Conservation (phyloP, 225 moss, liverwort and hornwort species). For the Pleurozium schreberi region DNA sequence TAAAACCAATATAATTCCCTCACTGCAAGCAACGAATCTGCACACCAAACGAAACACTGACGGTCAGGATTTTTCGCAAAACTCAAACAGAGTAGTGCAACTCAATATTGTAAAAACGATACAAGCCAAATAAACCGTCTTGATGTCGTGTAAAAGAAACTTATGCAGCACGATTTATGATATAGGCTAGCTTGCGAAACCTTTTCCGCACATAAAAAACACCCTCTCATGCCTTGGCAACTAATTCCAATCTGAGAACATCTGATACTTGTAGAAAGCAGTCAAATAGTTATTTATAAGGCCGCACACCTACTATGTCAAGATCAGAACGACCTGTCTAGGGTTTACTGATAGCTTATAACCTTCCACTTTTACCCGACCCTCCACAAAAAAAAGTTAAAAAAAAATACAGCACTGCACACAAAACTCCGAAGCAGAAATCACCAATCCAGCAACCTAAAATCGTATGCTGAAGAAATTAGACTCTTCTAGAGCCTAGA, state of each 20-base stretch:
- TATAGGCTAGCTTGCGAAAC: slow-evolving; percentile 19
- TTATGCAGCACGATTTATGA: slow-evolving; percentile 47
- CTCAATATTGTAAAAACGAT: not conserved
- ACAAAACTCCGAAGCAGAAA: not conserved
- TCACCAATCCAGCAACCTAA: not conserved
- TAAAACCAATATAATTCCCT: not conserved
- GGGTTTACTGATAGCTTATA: not conserved
- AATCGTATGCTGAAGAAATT: not conserved
- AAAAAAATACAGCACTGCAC: slow-evolving; percentile 9
- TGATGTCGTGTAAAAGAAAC: slow-evolving; percentile 23
- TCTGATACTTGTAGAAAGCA: not conserved
- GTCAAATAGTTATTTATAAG: not conserved
- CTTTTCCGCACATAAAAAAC: not conserved
- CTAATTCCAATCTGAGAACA: not conserved
- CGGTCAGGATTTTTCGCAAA: not conserved
- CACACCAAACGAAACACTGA: not conserved
- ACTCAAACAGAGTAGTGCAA: not conserved
- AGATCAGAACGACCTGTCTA: not conserved
- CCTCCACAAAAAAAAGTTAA: slow-evolving; percentile 41
- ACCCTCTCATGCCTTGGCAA: not conserved
- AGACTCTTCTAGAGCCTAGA: not conserved
- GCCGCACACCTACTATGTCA: not conserved
- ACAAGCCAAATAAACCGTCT: slow-evolving; percentile 59
- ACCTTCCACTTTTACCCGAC: slow-evolving; percentile 51
- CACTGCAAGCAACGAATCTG: not conserved